These are phyloP conservation scores for Syncephalastrum contaminatum DNA, from an alignment of 371 early-diverging fungal genomes.

Conservation along the genomic window DNA sequence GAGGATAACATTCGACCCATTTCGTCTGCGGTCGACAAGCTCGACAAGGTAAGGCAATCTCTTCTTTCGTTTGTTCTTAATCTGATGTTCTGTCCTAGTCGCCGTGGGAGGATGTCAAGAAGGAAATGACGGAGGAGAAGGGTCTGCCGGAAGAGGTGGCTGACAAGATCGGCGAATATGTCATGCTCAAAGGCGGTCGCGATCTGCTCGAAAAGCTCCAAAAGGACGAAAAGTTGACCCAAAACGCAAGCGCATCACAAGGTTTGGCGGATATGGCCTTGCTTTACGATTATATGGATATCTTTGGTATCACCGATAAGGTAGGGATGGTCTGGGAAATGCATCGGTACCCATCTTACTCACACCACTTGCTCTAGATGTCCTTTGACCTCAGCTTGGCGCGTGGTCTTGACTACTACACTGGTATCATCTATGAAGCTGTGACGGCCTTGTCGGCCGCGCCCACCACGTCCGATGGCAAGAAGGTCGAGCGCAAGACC, in stretches of 20 bases:
- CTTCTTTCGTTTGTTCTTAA: background rate
- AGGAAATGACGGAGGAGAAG: slow-evolving; percentile 92
- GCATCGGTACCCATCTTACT: background rate
- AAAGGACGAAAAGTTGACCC: slow-evolving; percentile 57
- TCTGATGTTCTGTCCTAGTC: slow-evolving; percentile 23
- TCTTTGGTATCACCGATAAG: slow-evolving; percentile 71
- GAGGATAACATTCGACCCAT: slow-evolving; percentile 82
- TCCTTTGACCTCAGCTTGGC: slow-evolving; percentile 95
- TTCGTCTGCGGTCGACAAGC: slow-evolving; percentile 99
- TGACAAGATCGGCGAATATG: slow-evolving; percentile 88
- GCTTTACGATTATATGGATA: slow-evolving; percentile 84
- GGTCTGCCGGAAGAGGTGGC: slow-evolving; percentile 77
- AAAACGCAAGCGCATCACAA: slow-evolving; percentile 71
- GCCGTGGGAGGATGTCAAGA: slow-evolving; percentile 90
- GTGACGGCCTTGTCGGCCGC: slow-evolving; percentile 71
- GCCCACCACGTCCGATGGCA: slow-evolving; percentile 41
- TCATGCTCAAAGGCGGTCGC: slow-evolving; percentile 70
- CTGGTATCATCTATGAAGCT: slow-evolving; percentile 99
- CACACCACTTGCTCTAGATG: slow-evolving; percentile 41
- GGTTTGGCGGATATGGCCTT: slow-evolving; percentile 90
- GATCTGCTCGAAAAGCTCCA: slow-evolving; percentile 72
- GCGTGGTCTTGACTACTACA: slow-evolving; percentile 99
- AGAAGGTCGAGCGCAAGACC: slow-evolving; percentile 34
- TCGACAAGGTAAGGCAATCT: slow-evolving; percentile 78
- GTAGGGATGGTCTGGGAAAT: background rate